These are phyloP conservation scores for Globisporangium spiculum DNA, from an alignment of 352 stramenopile genomes.

Conservation along the genomic window DNA sequence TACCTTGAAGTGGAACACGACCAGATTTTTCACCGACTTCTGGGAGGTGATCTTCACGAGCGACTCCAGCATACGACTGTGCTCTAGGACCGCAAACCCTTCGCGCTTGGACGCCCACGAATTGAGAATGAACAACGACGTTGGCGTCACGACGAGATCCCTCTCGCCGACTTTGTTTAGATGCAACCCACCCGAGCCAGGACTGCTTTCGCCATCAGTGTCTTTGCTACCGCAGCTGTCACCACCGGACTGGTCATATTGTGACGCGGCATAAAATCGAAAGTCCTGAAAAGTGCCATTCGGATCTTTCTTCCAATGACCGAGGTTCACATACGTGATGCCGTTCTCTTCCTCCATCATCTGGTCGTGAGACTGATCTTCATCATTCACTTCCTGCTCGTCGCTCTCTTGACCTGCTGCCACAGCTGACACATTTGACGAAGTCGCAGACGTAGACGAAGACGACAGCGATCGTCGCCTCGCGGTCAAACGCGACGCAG, in stretches of 20 bases:
- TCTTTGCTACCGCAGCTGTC: not conserved
- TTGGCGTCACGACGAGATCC: constrained; percentile 67
- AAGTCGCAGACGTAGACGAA: constrained; percentile 25
- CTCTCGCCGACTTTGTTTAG: constrained; percentile 45
- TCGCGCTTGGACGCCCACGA: constrained; percentile 39
- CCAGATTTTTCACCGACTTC: constrained; percentile 52
- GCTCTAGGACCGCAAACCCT: constrained; percentile 56
- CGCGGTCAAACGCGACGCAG: constrained; percentile 42
- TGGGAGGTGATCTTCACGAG: constrained; percentile 56
- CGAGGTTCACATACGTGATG: constrained; percentile 37
- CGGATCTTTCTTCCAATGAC: constrained; percentile 41
- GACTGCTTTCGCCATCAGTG: not conserved
- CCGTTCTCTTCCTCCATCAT: constrained; percentile 21
- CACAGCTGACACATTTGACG: constrained; percentile 11
- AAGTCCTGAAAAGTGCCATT: constrained; percentile 38
- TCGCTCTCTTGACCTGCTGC: constrained; percentile 9
- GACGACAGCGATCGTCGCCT: constrained; percentile 34
- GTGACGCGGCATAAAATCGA: constrained; percentile 41
- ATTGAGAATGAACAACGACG: constrained; percentile 44
- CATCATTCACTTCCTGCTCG: constrained; percentile 15
- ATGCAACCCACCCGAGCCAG: not conserved
- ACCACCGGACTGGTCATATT: constrained; percentile 20
- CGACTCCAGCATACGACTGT: constrained; percentile 46
- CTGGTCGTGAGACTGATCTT: constrained; percentile 12
- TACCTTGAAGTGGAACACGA: constrained; percentile 82